These are phyloP conservation scores for Populus tremula DNA, from an alignment of 345 rosid genomes.

Conservation along the genomic window DNA sequence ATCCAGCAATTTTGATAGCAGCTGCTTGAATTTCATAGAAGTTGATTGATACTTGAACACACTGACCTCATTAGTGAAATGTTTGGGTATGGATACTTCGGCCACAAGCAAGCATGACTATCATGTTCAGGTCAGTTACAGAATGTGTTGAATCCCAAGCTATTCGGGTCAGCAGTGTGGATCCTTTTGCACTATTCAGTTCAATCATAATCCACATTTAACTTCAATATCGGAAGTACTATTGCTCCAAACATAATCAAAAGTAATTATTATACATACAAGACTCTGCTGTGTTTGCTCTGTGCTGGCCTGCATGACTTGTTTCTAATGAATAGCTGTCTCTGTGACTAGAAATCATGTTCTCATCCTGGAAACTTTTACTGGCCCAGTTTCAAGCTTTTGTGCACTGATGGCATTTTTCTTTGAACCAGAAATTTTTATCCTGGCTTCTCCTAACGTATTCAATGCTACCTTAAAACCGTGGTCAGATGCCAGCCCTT, in stretches of 20 bases:
- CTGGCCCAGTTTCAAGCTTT: constrained; percentile 17
- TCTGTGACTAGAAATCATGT: constrained; percentile 9
- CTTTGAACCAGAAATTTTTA: constrained; percentile 26
- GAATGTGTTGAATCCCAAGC: neutral
- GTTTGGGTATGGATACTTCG: neutral
- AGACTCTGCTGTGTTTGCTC: constrained; percentile 4
- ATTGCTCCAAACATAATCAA: neutral
- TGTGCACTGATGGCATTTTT: constrained; percentile 21
- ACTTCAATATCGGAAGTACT: too few relatives aligned
- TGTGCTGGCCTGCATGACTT: constrained; percentile 1
- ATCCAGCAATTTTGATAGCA: neutral
- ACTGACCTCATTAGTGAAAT: neutral
- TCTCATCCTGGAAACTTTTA: constrained; percentile 17
- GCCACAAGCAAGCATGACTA: constrained; percentile 7
- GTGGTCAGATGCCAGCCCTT: constrained; percentile 32
- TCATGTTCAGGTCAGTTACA: neutral
- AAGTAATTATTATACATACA: constrained; percentile 4
- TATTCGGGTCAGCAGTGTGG: too few relatives aligned
- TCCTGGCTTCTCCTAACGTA: constrained; percentile 33
- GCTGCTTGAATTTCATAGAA: neutral
- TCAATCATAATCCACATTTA: too few relatives aligned
- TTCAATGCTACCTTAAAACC: constrained; percentile 26
- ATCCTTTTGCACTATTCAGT: too few relatives aligned
- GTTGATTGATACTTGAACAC: neutral
- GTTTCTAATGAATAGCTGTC: constrained; percentile 8